Conservation (phyloP, 495 filamentous ascomycete genomes). For the Aspergillus campestris region DNA sequence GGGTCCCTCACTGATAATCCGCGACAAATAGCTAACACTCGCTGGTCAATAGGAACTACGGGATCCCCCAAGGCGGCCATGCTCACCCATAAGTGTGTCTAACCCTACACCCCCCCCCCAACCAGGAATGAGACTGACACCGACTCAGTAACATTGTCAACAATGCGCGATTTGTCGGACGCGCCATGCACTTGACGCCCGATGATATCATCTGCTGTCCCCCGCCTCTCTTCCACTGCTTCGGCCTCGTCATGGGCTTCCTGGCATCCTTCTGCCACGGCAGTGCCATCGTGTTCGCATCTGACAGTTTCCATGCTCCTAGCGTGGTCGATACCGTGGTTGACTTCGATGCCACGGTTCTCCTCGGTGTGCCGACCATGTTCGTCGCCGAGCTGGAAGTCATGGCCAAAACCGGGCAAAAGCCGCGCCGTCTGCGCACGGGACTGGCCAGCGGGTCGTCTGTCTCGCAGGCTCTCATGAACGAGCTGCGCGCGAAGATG, state of each 20-base stretch:
- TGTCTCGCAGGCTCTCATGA: slow-evolving; percentile 12
- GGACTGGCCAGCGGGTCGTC: slow-evolving; percentile 13
- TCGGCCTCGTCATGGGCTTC: slow-evolving; percentile 75
- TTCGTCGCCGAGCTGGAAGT: slow-evolving; percentile 70
- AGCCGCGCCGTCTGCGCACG: slow-evolving; percentile 9
- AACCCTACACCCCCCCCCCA: slow-evolving; percentile 13
- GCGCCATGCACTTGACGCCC: slow-evolving; percentile 58
- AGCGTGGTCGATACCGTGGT: slow-evolving; percentile 54
- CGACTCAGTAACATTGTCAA: slow-evolving; percentile 59
- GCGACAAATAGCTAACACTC: too few species aligned
- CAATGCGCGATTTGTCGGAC: slow-evolving; percentile 65
- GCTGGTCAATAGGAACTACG: slow-evolving; percentile 46
- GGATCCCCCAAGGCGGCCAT: slow-evolving; percentile 75
- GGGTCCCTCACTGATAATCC: slow-evolving; percentile 27
- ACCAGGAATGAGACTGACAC: neutral
- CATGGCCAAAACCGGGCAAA: slow-evolving; percentile 22
- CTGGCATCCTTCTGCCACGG: slow-evolving; percentile 76
- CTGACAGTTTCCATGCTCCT: slow-evolving; percentile 22
- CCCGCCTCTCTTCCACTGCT: slow-evolving; percentile 79
- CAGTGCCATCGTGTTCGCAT: slow-evolving; percentile 43
- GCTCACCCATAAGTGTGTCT: slow-evolving; percentile 50
- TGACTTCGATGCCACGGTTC: slow-evolving; percentile 57
- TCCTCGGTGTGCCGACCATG: slow-evolving; percentile 88
- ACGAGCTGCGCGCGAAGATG: slow-evolving; percentile 9
- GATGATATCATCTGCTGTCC: slow-evolving; percentile 65